These are phyloP conservation scores for Neurospora sp. DNA, from an alignment of 495 filamentous ascomycete genomes.

Conservation along the genomic window DNA sequence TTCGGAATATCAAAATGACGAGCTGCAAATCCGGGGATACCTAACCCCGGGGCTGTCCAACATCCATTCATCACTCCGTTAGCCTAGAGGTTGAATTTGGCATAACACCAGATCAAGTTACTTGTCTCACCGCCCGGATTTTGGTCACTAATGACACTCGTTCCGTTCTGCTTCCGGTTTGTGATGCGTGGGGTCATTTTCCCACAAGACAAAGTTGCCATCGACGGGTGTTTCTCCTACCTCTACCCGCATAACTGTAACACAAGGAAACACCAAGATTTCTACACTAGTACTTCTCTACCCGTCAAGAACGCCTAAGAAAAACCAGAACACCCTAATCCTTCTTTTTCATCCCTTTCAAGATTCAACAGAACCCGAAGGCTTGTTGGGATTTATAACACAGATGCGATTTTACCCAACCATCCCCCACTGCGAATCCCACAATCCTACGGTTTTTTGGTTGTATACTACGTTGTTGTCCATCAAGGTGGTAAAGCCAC, in stretches of 20 bases:
- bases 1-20: not conserved
- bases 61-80: not conserved
- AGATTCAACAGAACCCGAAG: not conserved
- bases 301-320: not conserved
- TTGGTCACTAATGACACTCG: not conserved
- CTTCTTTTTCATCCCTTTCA: not conserved
- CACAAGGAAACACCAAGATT: not conserved
- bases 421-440: not conserved
- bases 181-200: not conserved
- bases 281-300: not conserved
- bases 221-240: not conserved
- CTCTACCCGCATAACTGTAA: not conserved
- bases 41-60: not conserved
- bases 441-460: not conserved
- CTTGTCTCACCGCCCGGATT: not conserved
- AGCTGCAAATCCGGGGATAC: not conserved
- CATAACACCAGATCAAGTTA: not conserved
- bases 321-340: not conserved
- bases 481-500: not conserved
- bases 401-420: not conserved
- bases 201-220: not conserved
- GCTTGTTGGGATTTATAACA: not conserved
- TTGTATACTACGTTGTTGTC: not conserved
- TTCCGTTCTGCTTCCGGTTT: constrained; percentile 3
- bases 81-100: not conserved